Percentiles rank a stretch among this genome's conserved stretches.
Evolutionary conservation across 257 asterid genomes (phyloP).

Genomic region (Ligustrum vulgare): DNA sequence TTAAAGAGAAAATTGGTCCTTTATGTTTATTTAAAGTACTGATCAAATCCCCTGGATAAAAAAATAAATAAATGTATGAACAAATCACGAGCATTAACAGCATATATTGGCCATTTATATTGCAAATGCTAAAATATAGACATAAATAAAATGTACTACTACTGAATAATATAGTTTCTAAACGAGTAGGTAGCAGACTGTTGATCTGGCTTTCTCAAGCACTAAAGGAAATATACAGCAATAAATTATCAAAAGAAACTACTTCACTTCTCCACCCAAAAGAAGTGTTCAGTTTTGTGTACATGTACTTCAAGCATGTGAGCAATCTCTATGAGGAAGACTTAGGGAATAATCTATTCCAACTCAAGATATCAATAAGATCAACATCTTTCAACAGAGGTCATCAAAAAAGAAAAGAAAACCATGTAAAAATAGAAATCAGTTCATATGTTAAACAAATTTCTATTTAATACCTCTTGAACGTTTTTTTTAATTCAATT

Average conservation of each 20-base stretch:
- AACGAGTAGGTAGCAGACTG: slow-evolving; percentile 5
- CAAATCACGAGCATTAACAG: slow-evolving; percentile 18
- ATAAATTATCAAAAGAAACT: neutral
- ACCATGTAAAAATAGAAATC: neutral
- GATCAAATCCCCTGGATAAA: slow-evolving; percentile 76
- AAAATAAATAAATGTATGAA: slow-evolving; percentile 26
- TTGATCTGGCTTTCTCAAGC: slow-evolving; percentile 21
- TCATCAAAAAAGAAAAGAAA: neutral
- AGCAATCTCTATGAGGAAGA: neutral
- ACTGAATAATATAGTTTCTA: slow-evolving; percentile 2
- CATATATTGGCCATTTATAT: neutral
- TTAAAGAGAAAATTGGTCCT: slow-evolving; percentile 94
- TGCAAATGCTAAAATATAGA: neutral
- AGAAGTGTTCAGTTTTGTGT: slow-evolving; percentile 3
- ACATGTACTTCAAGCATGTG: neutral
- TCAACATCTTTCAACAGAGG: slow-evolving; percentile 5
- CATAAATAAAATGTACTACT: neutral
- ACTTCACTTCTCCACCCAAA: neutral
- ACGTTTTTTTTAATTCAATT: neutral
- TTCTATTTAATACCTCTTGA: neutral
- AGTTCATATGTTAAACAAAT: neutral
- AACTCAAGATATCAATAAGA: slow-evolving; percentile 10
- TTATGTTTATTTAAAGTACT: slow-evolving; percentile 84
- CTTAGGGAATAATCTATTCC: neutral
- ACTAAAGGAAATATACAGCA: neutral